Evolutionary conservation across 225 moss, liverwort and hornwort genomes (phyloP), one percentile per base, ranked within the genome.

Genomic region (Pleurozium schreberi): DNA sequence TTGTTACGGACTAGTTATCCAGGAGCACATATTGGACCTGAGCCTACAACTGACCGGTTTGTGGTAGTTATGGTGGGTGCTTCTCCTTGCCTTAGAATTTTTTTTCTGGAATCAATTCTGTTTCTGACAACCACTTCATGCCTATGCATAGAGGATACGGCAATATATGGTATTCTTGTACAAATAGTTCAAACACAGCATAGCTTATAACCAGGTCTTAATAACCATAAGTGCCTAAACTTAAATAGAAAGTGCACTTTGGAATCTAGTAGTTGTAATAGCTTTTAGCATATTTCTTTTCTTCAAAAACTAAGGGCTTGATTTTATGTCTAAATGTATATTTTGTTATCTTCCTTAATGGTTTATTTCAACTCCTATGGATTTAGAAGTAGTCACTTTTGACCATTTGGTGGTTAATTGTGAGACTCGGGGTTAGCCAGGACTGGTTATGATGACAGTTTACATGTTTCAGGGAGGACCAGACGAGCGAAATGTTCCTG

Each of bases 31-130:
- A 98, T 98, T 93, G 98, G 98, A 76, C 97, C 98, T 75, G 98
- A 98, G 89, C 98, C 98, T 71, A 98, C 98, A 53, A 98, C 98
- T 74, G 97, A 98, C 92, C 98, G 97, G 81, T 98, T 98, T 95
- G 98, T 98, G 82, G 97, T 98, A 73, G 97, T 98, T 26, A 98
- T 97, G 98, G 98, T 98, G 90, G 60, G 96, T 91, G 52, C 68
- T 63, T 71, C 69, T n/a, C 81, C 84, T 81, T n/a, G 76, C 27
- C 31, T 74, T n/a, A 60, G 43, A 80, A 45, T 55, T 60, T 23
- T 4, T 30, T 62, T 73, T 49, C 55, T 9, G 21, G 57, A 57
- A 61, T 59, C 36, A 57, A 79, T 71, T 63, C 38, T 75, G 65
- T 88, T 90, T 79, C 38, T 81, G 50, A 70, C n/a, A 68, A 73